phyloP scores from a whole-genome alignment of 2,329 filamentous ascomycete species.

The Cercospora beticola region DNA sequence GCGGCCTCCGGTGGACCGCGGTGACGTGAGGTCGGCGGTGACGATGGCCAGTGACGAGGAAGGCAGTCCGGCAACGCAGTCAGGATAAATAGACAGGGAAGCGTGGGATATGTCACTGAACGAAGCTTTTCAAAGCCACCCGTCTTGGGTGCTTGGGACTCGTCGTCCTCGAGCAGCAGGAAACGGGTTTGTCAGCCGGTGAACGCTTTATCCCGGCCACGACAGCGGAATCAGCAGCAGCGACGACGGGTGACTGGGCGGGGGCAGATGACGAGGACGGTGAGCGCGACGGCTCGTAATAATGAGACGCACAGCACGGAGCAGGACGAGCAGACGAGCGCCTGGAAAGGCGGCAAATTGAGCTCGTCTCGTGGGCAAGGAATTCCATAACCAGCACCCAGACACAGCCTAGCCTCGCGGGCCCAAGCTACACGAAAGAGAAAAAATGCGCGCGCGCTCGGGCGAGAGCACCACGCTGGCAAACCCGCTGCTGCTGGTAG shows the following conservation, averaged over 20 bases:
- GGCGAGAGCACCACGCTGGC: neutral
- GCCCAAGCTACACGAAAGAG: neutral
- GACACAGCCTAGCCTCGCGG: neutral
- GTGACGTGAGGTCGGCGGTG: neutral
- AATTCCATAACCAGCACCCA: neutral
- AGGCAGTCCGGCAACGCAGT: neutral
- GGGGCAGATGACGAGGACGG: neutral
- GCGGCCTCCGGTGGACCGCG: neutral
- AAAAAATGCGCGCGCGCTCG: neutral
- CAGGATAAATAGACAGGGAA: constrained; percentile 2
- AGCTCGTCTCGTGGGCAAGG: neutral
- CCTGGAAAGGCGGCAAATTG: neutral
- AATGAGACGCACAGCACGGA: neutral
- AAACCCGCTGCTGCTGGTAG: neutral
- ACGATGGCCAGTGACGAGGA: neutral
- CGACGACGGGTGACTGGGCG: neutral
- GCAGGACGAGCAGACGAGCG: neutral
- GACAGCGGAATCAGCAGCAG: neutral
- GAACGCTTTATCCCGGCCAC: neutral
- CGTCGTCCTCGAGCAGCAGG: constrained; percentile 1
- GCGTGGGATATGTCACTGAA: neutral
- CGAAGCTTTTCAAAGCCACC: constrained; percentile 2
- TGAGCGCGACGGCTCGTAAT: neutral
- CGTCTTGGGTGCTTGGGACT: constrained; percentile 3
- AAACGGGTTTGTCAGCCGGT: constrained; percentile 1